Conservation (phyloP, 176 grass and related monocot species). For the Pontederia crassipes region DNA sequence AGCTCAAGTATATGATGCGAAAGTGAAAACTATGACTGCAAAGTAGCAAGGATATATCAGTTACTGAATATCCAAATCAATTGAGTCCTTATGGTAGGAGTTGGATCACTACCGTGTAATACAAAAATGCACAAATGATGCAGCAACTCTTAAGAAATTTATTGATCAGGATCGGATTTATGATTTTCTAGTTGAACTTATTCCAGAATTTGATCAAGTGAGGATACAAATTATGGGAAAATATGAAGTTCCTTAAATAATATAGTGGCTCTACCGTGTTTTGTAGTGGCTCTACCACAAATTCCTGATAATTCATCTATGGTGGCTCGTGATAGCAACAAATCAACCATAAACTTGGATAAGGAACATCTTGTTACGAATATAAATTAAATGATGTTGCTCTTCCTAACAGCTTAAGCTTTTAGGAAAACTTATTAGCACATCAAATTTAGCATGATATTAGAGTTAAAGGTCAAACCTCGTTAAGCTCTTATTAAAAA, state of each 20-base stretch:
- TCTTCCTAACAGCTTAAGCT: too few relatives aligned
- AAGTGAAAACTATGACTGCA: background rate
- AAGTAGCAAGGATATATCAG: background rate
- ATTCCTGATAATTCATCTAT: background rate
- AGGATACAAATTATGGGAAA: background rate
- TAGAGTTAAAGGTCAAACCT: too few relatives aligned
- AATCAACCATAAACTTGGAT: background rate
- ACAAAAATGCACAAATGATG: background rate
- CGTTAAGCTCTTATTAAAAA: too few relatives aligned
- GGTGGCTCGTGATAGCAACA: background rate
- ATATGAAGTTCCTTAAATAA: too few relatives aligned
- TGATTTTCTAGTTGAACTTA: background rate
- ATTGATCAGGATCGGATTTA: conserved; percentile 10
- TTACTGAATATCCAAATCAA: conserved; percentile 4
- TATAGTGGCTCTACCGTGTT: background rate
- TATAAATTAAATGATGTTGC: too few relatives aligned
- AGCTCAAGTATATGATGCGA: conserved; percentile 3
- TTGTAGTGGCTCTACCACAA: background rate
- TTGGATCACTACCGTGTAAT: background rate
- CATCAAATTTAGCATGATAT: too few relatives aligned
- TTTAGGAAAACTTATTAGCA: too few relatives aligned
- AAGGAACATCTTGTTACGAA: too few relatives aligned
- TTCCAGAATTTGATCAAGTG: conserved; percentile 5
- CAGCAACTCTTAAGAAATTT: background rate
- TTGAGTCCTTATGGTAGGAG: background rate